phyloP scores from a whole-genome alignment of 768 basidiomycete genomes.

The Lepiota brunneoincarnata region DNA sequence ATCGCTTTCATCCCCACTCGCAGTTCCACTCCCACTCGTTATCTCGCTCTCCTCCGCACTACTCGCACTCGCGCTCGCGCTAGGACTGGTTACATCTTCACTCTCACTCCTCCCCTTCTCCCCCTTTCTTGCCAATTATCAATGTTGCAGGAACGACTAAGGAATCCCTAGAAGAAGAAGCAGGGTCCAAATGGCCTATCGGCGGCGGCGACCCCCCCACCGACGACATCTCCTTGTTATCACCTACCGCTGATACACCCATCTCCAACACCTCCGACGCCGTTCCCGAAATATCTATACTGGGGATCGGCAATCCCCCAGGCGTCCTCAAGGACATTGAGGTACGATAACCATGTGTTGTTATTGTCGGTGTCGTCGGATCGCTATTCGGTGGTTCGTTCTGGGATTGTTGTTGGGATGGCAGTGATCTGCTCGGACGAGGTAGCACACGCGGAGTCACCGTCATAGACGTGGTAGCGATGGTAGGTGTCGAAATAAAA shows the following conservation, averaged over 20 bases:
- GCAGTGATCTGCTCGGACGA: neutral
- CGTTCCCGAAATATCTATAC: constrained; percentile 26
- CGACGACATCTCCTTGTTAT: too few species aligned
- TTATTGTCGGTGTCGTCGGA: neutral
- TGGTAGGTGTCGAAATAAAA: neutral
- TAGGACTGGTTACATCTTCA: neutral
- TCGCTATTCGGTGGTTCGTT: neutral
- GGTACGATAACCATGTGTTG: neutral
- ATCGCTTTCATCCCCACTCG: constrained; percentile 9
- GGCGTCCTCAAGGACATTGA: constrained; percentile 23
- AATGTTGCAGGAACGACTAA: constrained; percentile 1
- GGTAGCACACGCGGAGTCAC: neutral
- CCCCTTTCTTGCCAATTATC: neutral
- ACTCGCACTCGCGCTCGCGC: constrained; percentile 3
- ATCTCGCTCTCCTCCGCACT: constrained; percentile 5
- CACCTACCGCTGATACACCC: neutral
- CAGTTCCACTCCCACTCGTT: neutral
- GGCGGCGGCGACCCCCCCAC: too few species aligned
- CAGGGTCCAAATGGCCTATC: neutral
- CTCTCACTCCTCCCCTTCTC: neutral
- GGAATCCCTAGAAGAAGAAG: constrained; percentile 3
- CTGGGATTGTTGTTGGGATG: neutral
- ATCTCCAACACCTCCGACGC: neutral
- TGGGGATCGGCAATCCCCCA: constrained; percentile 47
- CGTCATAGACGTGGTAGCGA: neutral